Percentiles rank a stretch among this genome's conserved stretches.
Conservation (phyloP, 257 asterid genomes). For the Penstemon davidsonii region DNA sequence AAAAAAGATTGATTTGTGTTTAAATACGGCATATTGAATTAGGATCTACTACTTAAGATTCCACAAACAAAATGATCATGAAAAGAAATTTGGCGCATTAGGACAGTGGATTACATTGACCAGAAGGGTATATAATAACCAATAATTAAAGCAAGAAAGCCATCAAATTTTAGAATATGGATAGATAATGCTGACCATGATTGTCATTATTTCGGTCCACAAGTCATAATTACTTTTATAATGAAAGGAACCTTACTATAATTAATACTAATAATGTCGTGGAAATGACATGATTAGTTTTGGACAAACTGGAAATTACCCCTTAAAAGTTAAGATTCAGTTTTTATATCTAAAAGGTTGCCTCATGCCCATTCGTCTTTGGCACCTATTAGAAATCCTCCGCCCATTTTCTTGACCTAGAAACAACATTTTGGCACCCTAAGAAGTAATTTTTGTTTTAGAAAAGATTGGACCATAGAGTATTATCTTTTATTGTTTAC, state of each 20-base stretch:
- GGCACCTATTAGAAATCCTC: too few relatives aligned
- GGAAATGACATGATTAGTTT: neutral
- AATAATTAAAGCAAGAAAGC: conserved; percentile 11
- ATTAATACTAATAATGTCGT: conserved; percentile 8
- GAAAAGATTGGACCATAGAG: too few relatives aligned
- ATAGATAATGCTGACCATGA: conserved; percentile 15
- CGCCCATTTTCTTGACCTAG: too few relatives aligned
- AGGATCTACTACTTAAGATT: neutral
- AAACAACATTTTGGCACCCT: too few relatives aligned
- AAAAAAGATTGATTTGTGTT: too few relatives aligned
- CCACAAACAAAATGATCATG: conserved; percentile 27
- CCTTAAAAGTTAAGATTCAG: too few relatives aligned
- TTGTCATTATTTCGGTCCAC: conserved; percentile 4
- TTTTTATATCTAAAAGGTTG: too few relatives aligned
- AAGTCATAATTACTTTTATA: neutral
- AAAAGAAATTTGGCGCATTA: conserved; percentile 24
- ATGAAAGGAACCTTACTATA: neutral
- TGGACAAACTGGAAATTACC: too few relatives aligned
- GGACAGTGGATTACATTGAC: conserved; percentile 30
- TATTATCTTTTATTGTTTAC: too few relatives aligned
- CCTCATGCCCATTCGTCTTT: too few relatives aligned
- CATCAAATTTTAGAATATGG: neutral
- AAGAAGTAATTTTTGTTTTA: too few relatives aligned
- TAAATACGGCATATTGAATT: too few relatives aligned
- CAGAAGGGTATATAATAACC: conserved; percentile 4